Evolutionary conservation across 805 yeast species (phyloP), one percentile per base, ranked within the genome.

Genomic region (Isabelozyma gotoi): DNA sequence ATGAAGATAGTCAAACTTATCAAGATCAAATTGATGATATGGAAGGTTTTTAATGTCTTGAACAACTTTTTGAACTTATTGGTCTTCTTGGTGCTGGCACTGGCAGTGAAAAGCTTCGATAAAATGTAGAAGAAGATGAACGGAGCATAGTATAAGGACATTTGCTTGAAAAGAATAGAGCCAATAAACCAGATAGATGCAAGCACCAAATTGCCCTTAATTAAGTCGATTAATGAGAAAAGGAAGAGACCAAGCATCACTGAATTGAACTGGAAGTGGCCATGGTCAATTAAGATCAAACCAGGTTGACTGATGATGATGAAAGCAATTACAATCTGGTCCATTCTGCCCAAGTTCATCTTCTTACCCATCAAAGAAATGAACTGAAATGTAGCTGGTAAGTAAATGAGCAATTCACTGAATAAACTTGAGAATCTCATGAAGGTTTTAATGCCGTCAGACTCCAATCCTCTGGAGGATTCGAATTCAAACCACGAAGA

Each of bases 261-360:
- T 0, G 90, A 80, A 56, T 94, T 95, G 66, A 82, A 92, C 67
- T 95, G 99, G 68, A 94, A 94, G 66, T 94, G 99, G 5, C 99
- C 99, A 64, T 94, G 97, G 60, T 94, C 99, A 38, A 94, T 82
- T 44, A 94, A 73, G 36, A 87, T 76, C 46, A 92, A 71, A 2
- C 87, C 75, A 0, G 99, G 97, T 62, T 88, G 96, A 59, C 84
- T 81, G 27, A 94, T 61, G n/a, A 94, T 81, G 14, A 90, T 81
- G 2, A 89, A 84, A 0, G 89, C 80, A 12, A 86, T 82, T 19
- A 85, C 76, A 11, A 86, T 81, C 60, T 88, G 95, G 55, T 86
- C 88, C 56, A 88, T 79, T 33, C 92, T 76, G 3, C 84, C 76
- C 46, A 71, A 68, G 64, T 61, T 77, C 49, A 62, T 60, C 41